Conservation (phyloP, 2,329 filamentous ascomycete genomes). For the Aspergillus costaricaensis region DNA sequence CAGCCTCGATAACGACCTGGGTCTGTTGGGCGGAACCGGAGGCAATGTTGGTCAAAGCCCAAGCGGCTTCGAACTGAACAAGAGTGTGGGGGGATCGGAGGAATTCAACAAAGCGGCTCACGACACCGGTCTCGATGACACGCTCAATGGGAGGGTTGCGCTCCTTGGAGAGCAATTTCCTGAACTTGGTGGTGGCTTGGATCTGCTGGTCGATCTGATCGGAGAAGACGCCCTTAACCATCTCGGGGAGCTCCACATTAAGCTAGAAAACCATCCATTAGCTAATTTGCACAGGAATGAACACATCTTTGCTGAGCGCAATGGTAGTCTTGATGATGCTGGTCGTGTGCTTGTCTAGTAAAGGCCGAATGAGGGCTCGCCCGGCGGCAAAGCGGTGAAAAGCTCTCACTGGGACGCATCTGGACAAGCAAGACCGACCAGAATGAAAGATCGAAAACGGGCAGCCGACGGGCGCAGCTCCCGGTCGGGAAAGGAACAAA, state of each 20-base stretch:
- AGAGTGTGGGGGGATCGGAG: constrained; percentile 95
- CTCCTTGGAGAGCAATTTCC: constrained; percentile 97
- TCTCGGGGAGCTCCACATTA: constrained; percentile 95
- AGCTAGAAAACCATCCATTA: constrained; percentile 59
- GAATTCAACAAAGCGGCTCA: constrained; percentile 97
- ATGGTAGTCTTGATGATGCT: not conserved
- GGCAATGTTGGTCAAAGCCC: constrained; percentile 98
- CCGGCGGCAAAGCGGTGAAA: constrained; percentile 33
- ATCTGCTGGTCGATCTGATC: constrained; percentile 98
- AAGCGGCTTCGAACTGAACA: constrained; percentile 98
- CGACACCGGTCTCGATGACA: constrained; percentile 98
- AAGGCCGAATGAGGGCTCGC: not conserved
- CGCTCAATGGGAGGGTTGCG: constrained; percentile 98
- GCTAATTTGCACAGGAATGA: constrained; percentile 14
- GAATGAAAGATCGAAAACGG: constrained; percentile 9
- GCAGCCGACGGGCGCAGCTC: not conserved
- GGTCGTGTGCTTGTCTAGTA: constrained; percentile 7
- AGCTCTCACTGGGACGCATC: constrained; percentile 26
- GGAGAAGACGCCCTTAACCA: constrained; percentile 97
- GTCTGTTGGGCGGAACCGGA: constrained; percentile 96
- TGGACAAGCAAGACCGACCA: constrained; percentile 28
- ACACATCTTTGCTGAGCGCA: not conserved
- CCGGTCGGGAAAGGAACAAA: constrained; percentile 22
- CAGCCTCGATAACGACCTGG: constrained; percentile 97
- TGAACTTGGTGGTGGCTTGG: constrained; percentile 95